Percentiles rank a stretch among this genome's conserved stretches.
Conservation (phyloP, 1,284 basidiomycete species). For the Boletus semigastroideus region DNA sequence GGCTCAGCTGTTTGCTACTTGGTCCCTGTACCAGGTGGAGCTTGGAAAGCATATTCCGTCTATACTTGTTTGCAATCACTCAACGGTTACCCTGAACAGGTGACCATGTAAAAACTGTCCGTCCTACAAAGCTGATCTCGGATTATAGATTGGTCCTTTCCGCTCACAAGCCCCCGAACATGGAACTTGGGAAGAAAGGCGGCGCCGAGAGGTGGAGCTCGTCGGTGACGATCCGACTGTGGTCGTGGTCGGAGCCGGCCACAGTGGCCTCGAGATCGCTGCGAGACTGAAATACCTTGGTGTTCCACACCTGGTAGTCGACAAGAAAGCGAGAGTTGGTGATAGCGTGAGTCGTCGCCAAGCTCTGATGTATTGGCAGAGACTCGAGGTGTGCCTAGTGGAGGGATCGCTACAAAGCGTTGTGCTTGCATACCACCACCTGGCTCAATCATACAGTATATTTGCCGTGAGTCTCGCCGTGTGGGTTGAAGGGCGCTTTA, state of each 20-base stretch:
- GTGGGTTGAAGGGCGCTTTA: background rate
- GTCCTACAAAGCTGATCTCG: background rate
- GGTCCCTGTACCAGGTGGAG: conserved; percentile 12
- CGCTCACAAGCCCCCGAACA: conserved; percentile 22
- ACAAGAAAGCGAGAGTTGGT: conserved; percentile 35
- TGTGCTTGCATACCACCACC: conserved; percentile 27
- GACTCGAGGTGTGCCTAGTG: conserved; percentile 17
- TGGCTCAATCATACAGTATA: conserved; percentile 32
- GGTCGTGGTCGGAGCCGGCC: conserved; percentile 38
- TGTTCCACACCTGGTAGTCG: conserved; percentile 37
- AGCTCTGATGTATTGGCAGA: background rate
- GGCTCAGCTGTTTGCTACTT: conserved; percentile 24
- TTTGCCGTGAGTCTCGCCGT: conserved; percentile 19
- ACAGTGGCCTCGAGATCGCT: conserved; percentile 36
- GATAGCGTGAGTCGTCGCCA: conserved; percentile 26
- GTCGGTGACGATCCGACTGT: conserved; percentile 29
- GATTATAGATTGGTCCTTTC: conserved; percentile 21
- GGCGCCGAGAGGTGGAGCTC: conserved; percentile 26
- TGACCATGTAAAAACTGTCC: background rate
- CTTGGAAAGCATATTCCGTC: conserved; percentile 31
- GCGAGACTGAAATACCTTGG: conserved; percentile 41
- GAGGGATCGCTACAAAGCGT: conserved; percentile 35
- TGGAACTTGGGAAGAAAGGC: conserved; percentile 30
- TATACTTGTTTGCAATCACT: conserved; percentile 52
- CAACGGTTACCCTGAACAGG: conserved; percentile 43